Evolutionary conservation across 2,329 filamentous ascomycete genomes (phyloP), one percentile per base, ranked within the genome.

Genomic region (Colletotrichum sp.): DNA sequence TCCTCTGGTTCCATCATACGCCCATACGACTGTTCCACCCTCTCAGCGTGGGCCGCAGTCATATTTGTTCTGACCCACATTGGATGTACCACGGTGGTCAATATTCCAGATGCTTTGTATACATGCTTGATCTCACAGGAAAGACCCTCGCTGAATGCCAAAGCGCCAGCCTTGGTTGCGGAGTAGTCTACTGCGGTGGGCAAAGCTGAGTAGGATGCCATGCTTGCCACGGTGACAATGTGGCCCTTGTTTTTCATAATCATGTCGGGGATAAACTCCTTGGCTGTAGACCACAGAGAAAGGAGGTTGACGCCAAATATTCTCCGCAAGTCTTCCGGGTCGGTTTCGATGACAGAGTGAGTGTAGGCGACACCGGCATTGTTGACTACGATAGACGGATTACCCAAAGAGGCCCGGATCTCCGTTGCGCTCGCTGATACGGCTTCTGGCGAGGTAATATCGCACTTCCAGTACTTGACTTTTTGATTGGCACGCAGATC

Each of bases 311-410:
- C 86, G 71, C 86, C 85, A 76, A 89, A 88, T 16, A 87, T 86
- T 70, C 83, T 84, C 7, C 83, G 81, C 34, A 89, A 83, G 18
- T 82, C 80, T 16, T 81, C 79, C 72, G 86, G 83, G 10, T 82
- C 80, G 67, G 84, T 83, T 1, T 86, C 81, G 6, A 89, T 81
- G 63, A 90, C 86, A 2, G 84, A 38, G 5, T 28, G 12, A 8
- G 60, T 60, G 15, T 24, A n/a, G n/a, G 69, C 64, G 28, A 93
- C 88, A 75, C 93, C 93, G 7, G 93, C 93, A 80, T 94, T 94
- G 85, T 94, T 94, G 85, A 94, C 92, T 6, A 95, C 86, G 76
- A 95, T 86, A 0, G 93, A 94, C 0, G 93, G 93, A 64, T 90
- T 38, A 7, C 80, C 79, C 2, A 79, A 64, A 5, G 85, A 81